Evolutionary conservation across 768 basidiomycete species (phyloP), one percentile per base, ranked within the genome.

Genomic region (Psilocybe azurescens): DNA sequence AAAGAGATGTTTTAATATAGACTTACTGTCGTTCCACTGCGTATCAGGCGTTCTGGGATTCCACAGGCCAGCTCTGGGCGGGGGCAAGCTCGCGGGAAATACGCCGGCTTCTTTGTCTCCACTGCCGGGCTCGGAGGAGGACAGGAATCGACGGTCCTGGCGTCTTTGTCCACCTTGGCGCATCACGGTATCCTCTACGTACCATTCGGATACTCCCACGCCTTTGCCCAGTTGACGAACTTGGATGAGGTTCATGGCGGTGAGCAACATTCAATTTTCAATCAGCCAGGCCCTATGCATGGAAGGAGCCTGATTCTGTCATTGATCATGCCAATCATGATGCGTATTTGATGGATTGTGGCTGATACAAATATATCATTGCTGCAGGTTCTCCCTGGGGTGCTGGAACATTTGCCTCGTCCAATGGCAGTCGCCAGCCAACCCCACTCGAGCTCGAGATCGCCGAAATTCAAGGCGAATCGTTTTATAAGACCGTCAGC

Each of bases 41-140:
- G n/a, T 57, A 24, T 24, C 24, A 90, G 89, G 70, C 84, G 1
- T 91, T 97, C 78, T 95, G 91, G 87, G 94, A 96, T 65, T 72
- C 79, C 4, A 91, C 90, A 5, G 91, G 91, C 57, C 70, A 74
- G 5, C 81, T 89, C 33, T 91, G 90, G 90, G 71, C 67, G 20
- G 56, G 0, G 87, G 90, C 29, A 77, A 76, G 0, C 76, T 93
- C 63, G 74, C 80, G 91, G 90, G 63, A 94, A 94, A 75, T 86
- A 83, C 62, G 91, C 80, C 1, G 82, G 86, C 6, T 71, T 86
- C 48, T 93, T 93, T 74, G 83, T 91, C 54, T 88, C 87, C n/a
- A 85, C 88, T 2, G 89, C 83, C 1, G 77, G 81, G n/a, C 59
- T 63, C 10, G 67, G 91, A 49, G 90, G 91, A 62, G 92, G 91